Evolutionary conservation across 1,284 basidiomycete genomes (phyloP).

Genomic region (Xerocomus nothofagi): DNA sequence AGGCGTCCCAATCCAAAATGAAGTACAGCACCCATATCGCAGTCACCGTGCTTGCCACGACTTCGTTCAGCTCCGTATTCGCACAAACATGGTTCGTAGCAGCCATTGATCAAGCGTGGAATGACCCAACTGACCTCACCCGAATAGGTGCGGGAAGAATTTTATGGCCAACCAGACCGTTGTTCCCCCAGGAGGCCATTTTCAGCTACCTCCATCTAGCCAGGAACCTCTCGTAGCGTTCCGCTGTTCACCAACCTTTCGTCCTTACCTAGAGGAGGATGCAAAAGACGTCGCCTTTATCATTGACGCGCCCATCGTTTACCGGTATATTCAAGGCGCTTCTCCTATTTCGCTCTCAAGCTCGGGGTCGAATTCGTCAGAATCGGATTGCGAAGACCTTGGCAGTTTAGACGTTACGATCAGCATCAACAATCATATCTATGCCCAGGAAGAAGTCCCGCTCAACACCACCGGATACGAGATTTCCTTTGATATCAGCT

Average conservation of each 20-base stretch:
- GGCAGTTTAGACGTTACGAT: conserved; percentile 42
- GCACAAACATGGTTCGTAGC: conserved; percentile 30
- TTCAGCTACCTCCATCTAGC: conserved; percentile 51
- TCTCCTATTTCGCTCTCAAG: conserved; percentile 43
- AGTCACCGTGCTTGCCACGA: conserved; percentile 2
- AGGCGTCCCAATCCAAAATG: conserved; percentile 6
- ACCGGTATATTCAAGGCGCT: conserved; percentile 48
- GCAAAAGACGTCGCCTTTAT: conserved; percentile 44
- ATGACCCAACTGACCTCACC: not conserved
- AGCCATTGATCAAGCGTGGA: not conserved
- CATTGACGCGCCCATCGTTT: conserved; percentile 58
- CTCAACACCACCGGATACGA: conserved; percentile 46
- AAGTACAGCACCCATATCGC: not conserved
- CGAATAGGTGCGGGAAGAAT: conserved; percentile 64
- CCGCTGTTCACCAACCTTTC: conserved; percentile 64
- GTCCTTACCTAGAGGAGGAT: conserved; percentile 66
- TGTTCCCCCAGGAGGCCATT: conserved; percentile 60
- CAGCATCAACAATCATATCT: conserved; percentile 39
- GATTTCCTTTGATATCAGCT: conserved; percentile 23
- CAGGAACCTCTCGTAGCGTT: conserved; percentile 59
- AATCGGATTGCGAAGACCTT: not conserved
- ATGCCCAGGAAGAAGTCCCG: conserved; percentile 47
- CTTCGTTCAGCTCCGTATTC: conserved; percentile 3
- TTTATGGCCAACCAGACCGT: conserved; percentile 53
- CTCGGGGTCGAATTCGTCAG: conserved; percentile 15